A percentile compares a stretch with the other conserved stretches of the same genome.
Conservation (phyloP, 2,329 filamentous ascomycete species). For the Exophiala bonariae region DNA sequence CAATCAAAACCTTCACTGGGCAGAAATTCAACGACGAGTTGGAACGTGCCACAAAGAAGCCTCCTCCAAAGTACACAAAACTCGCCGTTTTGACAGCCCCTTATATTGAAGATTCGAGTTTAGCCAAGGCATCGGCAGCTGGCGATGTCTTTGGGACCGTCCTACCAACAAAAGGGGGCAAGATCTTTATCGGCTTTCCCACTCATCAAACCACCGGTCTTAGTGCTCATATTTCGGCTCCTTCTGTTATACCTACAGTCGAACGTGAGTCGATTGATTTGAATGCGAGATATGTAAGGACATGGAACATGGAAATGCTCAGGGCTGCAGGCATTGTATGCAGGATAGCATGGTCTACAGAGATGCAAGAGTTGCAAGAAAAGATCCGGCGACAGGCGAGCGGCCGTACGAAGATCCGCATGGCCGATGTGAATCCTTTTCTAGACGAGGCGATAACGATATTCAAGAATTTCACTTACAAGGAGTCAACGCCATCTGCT, state of each 20-base stretch:
- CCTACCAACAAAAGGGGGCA: conserved; percentile 81
- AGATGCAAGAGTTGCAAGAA: conserved; percentile 74
- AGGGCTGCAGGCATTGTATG: conserved; percentile 87
- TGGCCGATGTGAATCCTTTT: conserved; percentile 65
- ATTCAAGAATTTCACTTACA: conserved; percentile 83
- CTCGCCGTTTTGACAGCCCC: conserved; percentile 89
- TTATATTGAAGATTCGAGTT: conserved; percentile 60
- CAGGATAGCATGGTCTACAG: conserved; percentile 80
- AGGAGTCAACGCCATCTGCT: conserved; percentile 83
- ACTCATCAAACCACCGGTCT: conserved; percentile 96
- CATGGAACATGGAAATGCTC: conserved; percentile 93
- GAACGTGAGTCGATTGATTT: conserved; percentile 96
- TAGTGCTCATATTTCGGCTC: conserved; percentile 90
- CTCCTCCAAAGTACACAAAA: conserved; percentile 82
- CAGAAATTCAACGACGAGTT: conserved; percentile 77
- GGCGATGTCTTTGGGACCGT: conserved; percentile 85
- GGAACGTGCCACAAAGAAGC: conserved; percentile 94
- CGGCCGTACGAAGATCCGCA: conserved; percentile 55
- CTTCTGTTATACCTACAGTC: conserved; percentile 94
- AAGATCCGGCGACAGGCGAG: conserved; percentile 53
- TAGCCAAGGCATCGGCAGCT: conserved; percentile 31
- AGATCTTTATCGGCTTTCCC: conserved; percentile 96
- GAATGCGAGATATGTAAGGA: conserved; percentile 90
- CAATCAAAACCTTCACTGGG: conserved; percentile 73
- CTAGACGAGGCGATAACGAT: conserved; percentile 80